Evolutionary conservation across 2,329 filamentous ascomycete genomes (phyloP).

Genomic region (Nectriaceae sp.): DNA sequence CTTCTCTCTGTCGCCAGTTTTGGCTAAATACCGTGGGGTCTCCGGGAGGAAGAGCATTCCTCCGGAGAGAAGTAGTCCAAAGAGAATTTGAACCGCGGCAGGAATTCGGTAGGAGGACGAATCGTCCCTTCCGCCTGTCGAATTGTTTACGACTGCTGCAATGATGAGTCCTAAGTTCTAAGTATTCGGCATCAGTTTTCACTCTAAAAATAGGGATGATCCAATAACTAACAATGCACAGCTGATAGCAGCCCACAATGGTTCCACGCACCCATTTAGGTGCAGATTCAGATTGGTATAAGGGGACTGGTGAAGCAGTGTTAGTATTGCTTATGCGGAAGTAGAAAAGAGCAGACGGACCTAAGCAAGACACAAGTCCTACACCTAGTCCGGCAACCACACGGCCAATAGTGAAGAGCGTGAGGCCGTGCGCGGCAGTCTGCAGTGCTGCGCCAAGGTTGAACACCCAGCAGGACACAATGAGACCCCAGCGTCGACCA

Average conservation of each 20-base stretch:
- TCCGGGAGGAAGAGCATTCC: neutral
- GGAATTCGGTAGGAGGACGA: neutral
- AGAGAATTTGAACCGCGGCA: neutral
- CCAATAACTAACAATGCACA: neutral
- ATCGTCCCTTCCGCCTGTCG: neutral
- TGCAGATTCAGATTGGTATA: neutral
- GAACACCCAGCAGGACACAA: neutral
- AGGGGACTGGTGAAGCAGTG: neutral
- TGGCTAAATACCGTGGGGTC: neutral
- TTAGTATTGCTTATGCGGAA: neutral
- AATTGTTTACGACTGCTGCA: neutral
- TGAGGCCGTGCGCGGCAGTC: neutral
- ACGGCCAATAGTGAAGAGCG: neutral
- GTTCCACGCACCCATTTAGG: neutral
- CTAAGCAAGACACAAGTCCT: neutral
- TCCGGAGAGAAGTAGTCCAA: neutral
- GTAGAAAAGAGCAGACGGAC: neutral
- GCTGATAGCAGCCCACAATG: neutral
- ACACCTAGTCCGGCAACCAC: neutral
- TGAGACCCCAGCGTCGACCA: neutral
- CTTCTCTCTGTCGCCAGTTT: neutral
- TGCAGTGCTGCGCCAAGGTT: neutral
- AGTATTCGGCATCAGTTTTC: neutral
- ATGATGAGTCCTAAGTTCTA: neutral
- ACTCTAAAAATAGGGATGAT: neutral